These are phyloP conservation scores for Populus simonii DNA, from an alignment of 345 rosid species.

Conservation along the genomic window DNA sequence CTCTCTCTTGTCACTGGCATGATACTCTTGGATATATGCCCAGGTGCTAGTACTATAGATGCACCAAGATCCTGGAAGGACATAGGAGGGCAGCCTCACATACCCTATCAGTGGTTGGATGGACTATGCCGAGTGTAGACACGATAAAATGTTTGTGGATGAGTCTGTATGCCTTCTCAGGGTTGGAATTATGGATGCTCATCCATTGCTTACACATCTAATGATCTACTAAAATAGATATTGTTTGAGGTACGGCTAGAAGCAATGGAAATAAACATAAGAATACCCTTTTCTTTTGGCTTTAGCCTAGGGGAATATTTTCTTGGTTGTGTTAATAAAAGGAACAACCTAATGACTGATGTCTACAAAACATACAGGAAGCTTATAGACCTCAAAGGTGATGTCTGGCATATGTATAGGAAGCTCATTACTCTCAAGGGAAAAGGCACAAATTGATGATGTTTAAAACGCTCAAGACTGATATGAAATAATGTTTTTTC, in stretches of 20 bases:
- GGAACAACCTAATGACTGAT: neutral
- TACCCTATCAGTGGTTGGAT: neutral
- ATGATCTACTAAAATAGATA: neutral
- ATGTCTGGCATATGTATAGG: neutral
- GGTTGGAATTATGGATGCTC: neutral
- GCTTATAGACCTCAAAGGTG: neutral
- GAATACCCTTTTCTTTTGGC: neutral
- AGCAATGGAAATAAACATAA: neutral
- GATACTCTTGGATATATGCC: neutral
- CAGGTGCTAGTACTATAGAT: neutral
- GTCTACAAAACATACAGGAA: neutral
- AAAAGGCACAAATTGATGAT: neutral
- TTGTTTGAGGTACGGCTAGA: neutral
- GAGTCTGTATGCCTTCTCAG: neutral
- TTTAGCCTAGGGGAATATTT: neutral
- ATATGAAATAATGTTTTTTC: neutral
- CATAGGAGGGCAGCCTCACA: neutral
- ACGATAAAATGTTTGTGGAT: neutral
- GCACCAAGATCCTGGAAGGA: neutral
- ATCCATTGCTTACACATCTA: neutral
- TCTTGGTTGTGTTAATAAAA: neutral
- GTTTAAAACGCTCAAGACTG: neutral
- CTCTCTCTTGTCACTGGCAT: neutral
- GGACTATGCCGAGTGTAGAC: neutral
- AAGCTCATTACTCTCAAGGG: neutral